A percentile compares a stretch with the other conserved stretches of the same genome.
Evolutionary conservation across 2,329 filamentous ascomycete genomes (phyloP).

Genomic region (Phaeosphaeriaceae sp.): DNA sequence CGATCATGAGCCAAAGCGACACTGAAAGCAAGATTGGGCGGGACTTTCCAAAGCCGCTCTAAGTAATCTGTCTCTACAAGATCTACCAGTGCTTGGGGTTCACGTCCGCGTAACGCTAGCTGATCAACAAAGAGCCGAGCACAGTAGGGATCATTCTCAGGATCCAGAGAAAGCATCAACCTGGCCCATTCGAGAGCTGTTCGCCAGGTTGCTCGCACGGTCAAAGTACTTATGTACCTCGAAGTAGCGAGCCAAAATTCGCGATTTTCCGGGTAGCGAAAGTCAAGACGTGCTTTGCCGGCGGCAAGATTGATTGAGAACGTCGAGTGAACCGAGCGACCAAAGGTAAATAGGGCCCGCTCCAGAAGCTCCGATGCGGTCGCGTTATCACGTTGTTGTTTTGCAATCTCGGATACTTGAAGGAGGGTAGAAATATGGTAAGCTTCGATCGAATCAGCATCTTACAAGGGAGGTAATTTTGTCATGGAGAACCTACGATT

Average conservation of each 20-base stretch:
- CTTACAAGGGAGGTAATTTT: not conserved
- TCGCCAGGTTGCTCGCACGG: conserved; percentile 90
- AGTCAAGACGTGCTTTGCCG: conserved; percentile 82
- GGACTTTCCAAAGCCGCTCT: conserved; percentile 56
- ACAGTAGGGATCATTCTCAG: conserved; percentile 78
- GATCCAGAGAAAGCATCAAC: conserved; percentile 76
- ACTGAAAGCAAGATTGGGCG: conserved; percentile 78
- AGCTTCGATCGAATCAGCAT: conserved; percentile 53
- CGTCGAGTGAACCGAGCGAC: conserved; percentile 82
- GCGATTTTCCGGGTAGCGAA: conserved; percentile 81
- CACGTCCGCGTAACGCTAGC: conserved; percentile 79
- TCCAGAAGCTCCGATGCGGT: conserved; percentile 87
- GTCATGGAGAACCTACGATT: conserved; percentile 57
- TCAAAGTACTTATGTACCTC: conserved; percentile 83
- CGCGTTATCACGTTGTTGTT: conserved; percentile 87
- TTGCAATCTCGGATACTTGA: conserved; percentile 89
- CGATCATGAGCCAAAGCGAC: conserved; percentile 78
- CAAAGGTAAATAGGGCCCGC: conserved; percentile 89
- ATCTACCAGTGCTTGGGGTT: conserved; percentile 77
- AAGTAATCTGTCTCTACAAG: conserved; percentile 64
- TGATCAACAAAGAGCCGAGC: conserved; percentile 82
- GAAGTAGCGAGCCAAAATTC: conserved; percentile 92
- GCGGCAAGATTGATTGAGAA: conserved; percentile 78
- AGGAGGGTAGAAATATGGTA: conserved; percentile 95
- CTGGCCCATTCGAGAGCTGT: conserved; percentile 95